These are phyloP conservation scores for Nelumbo lutea DNA, from an alignment of 164 flowering plant genomes.

Conservation along the genomic window DNA sequence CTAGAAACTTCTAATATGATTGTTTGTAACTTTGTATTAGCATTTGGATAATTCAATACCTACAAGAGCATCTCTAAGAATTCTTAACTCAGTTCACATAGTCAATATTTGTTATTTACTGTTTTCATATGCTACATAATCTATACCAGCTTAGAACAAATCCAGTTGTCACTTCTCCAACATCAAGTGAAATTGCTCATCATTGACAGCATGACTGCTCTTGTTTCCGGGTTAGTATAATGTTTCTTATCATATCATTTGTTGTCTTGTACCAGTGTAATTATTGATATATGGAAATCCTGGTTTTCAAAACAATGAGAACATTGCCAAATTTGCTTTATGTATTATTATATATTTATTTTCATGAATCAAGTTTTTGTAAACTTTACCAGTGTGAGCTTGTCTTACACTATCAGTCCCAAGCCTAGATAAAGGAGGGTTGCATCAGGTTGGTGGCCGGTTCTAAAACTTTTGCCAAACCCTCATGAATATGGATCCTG, in stretches of 20 bases:
- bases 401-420: too few relatives aligned
- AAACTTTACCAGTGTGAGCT: too few relatives aligned
- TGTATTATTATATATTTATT: too few relatives aligned
- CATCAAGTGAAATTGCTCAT: constrained; percentile 70
- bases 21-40: neutral
- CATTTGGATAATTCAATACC: neutral
- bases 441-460: too few relatives aligned
- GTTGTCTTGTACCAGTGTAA: neutral
- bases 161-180: constrained; percentile 64
- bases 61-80: neutral
- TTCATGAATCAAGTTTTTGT: too few relatives aligned
- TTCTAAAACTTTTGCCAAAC: too few relatives aligned
- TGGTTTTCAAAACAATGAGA: too few relatives aligned
- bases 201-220: constrained; percentile 87
- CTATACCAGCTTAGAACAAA: constrained; percentile 59
- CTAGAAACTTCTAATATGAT: neutral
- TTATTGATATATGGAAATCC: too few relatives aligned
- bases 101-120: constrained; percentile 5
- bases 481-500: too few relatives aligned
- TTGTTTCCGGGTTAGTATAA: constrained; percentile 51
- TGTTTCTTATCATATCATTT: neutral
- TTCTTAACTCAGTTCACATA: neutral
- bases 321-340: too few relatives aligned
- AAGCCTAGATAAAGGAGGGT: too few relatives aligned
- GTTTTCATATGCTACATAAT: neutral